Percentiles rank a stretch among this genome's conserved stretches.
Conservation (phyloP, 2,329 filamentous ascomycete genomes). For the Ascochyta rabiei region DNA sequence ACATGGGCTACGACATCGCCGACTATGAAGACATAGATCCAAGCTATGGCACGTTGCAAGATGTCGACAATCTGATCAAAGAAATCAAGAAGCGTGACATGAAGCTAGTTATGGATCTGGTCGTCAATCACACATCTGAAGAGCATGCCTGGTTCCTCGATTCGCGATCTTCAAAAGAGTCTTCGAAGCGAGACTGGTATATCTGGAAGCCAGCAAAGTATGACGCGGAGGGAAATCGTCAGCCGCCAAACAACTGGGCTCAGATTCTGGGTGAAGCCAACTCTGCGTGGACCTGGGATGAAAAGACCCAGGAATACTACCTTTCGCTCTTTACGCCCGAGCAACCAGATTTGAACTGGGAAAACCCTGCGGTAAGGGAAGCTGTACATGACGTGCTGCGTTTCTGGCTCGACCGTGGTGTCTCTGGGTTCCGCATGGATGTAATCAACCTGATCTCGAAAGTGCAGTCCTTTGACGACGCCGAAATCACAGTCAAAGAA, state of each 20-base stretch:
- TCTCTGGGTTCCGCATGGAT: constrained; percentile 55
- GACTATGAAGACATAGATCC: constrained; percentile 50
- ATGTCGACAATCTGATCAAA: constrained; percentile 48
- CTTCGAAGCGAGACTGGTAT: constrained; percentile 61
- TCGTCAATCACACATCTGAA: constrained; percentile 51
- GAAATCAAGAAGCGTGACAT: constrained; percentile 46
- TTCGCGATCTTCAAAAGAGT: constrained; percentile 55
- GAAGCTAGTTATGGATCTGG: constrained; percentile 50
- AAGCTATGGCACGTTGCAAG: constrained; percentile 47
- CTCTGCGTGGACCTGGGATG: constrained; percentile 73
- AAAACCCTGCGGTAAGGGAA: constrained; percentile 68
- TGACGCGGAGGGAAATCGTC: constrained; percentile 62
- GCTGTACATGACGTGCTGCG: constrained; percentile 75
- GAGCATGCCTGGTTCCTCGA: constrained; percentile 64
- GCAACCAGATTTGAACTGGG: constrained; percentile 86
- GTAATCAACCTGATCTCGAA: constrained; percentile 49
- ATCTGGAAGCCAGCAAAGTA: constrained; percentile 58
- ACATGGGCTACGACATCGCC: constrained; percentile 52
- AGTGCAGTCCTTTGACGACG: constrained; percentile 39
- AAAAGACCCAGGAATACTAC: constrained; percentile 74
- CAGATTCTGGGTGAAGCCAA: constrained; percentile 62
- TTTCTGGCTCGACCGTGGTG: constrained; percentile 79
- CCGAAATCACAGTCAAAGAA: constrained; percentile 35
- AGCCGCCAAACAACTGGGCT: constrained; percentile 77
- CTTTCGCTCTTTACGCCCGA: constrained; percentile 75